These are phyloP conservation scores for Coemansia sp. DNA, from an alignment of 192 early-diverging fungal species.

Conservation along the genomic window DNA sequence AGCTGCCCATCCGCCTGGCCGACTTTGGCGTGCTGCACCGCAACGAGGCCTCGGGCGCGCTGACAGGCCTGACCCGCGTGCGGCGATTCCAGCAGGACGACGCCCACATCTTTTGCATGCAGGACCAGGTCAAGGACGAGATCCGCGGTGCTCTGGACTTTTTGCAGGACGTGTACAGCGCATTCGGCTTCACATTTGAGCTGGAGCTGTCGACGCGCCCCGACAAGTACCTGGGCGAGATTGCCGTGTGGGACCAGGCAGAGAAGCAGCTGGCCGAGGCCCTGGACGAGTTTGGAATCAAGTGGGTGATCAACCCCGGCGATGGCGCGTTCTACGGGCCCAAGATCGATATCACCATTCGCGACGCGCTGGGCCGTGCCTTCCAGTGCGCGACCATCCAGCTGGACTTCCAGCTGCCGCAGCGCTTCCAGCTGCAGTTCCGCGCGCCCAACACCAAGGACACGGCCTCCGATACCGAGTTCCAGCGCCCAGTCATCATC, in stretches of 20 bases:
- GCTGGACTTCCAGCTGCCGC: conserved; percentile 96
- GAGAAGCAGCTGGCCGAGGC: conserved; percentile 75
- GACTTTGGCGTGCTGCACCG: conserved; percentile 99
- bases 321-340: conserved; percentile 99
- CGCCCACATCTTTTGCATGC: conserved; percentile 95
- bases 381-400: conserved; percentile 98
- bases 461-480: conserved; percentile 34
- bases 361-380: conserved; percentile 84
- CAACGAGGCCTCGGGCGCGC: conserved; percentile 88
- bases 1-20: conserved; percentile 89
- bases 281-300: conserved; percentile 69
- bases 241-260: conserved; percentile 88
- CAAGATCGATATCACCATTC: conserved; percentile 97
- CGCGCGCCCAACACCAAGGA: conserved; percentile 61
- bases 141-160: conserved; percentile 84
- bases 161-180: conserved; percentile 80
- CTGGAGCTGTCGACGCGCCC: conserved; percentile 94
- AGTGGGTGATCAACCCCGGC: conserved; percentile 87
- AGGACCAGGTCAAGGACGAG: conserved; percentile 80
- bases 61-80: conserved; percentile 92
- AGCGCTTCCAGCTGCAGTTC: conserved; percentile 89
- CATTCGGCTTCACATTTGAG: conserved; percentile 92
- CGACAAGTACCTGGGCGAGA: conserved; percentile 88
- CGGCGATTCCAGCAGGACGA: conserved; percentile 99
- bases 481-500: conserved; percentile 92